Conservation (phyloP, 1,284 basidiomycete species). For the Ceratobasidium sp. region DNA sequence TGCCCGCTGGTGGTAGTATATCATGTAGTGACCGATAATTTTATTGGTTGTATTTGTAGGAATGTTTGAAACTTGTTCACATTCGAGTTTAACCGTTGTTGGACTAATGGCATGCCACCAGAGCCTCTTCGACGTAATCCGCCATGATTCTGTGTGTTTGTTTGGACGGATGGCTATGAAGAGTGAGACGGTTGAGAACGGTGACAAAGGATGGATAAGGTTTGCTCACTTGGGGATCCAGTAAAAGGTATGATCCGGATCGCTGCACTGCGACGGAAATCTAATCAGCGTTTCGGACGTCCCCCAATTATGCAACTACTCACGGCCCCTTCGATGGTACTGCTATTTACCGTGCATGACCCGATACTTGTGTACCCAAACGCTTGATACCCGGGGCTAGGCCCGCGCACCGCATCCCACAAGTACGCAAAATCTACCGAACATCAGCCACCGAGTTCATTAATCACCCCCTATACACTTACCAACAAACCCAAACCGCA, state of each 20-base stretch:
- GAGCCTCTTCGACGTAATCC: conserved; percentile 5
- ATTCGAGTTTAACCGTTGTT: too few species aligned
- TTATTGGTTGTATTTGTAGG: too few species aligned
- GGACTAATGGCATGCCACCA: background rate
- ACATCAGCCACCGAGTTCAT: background rate
- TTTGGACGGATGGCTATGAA: conserved; percentile 6
- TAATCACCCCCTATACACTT: background rate
- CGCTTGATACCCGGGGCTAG: conserved; percentile 53
- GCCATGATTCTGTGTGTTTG: conserved; percentile 23
- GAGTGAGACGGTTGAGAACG: background rate
- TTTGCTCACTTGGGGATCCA: conserved; percentile 9
- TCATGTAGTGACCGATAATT: too few species aligned
- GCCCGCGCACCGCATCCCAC: conserved; percentile 57
- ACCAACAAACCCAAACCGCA: conserved; percentile 54
- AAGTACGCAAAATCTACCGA: conserved; percentile 51
- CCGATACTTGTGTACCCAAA: conserved; percentile 57
- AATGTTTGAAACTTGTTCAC: too few species aligned
- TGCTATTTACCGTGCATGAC: conserved; percentile 46
- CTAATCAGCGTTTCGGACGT: background rate
- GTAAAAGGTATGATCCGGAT: conserved; percentile 10
- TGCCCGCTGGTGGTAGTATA: too few species aligned
- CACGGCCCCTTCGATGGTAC: conserved; percentile 16
- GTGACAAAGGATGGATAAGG: background rate
- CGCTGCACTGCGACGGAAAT: background rate
- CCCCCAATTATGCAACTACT: background rate